These are phyloP conservation scores for Suillus occidentalis DNA, from an alignment of 768 basidiomycete species.

Conservation along the genomic window DNA sequence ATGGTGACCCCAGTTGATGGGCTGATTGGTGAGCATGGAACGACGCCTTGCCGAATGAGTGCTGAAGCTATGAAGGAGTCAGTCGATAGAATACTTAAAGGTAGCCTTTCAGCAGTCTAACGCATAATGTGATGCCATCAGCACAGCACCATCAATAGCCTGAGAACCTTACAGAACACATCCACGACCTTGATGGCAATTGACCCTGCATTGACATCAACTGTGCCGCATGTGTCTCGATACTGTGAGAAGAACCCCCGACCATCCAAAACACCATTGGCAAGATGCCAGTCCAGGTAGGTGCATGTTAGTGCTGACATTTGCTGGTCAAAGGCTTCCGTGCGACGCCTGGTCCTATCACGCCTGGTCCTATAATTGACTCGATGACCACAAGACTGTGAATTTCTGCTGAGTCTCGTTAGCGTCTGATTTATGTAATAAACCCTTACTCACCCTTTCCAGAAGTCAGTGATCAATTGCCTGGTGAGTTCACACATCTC, in stretches of 20 bases:
- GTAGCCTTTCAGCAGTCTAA: slow-evolving; percentile 1
- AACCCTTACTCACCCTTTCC: neutral
- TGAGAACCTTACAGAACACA: slow-evolving; percentile 1
- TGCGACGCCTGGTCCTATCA: neutral
- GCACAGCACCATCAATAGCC: neutral
- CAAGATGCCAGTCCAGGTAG: slow-evolving; percentile 2
- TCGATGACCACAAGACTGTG: neutral
- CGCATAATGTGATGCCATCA: too few species aligned
- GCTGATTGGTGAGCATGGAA: slow-evolving; percentile 9
- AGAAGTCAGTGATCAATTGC: neutral
- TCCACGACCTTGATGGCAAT: neutral
- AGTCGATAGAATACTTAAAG: neutral
- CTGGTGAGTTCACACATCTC: neutral
- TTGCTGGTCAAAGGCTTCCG: neutral
- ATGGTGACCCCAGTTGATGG: slow-evolving; percentile 7
- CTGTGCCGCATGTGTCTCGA: neutral
- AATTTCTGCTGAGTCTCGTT: neutral
- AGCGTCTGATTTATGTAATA: too few species aligned
- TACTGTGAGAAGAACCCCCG: neutral
- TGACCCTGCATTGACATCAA: neutral
- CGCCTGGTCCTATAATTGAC: too few species aligned
- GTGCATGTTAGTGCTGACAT: neutral
- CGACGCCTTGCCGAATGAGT: slow-evolving; percentile 6
- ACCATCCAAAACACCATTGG: neutral
- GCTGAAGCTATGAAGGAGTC: slow-evolving; percentile 8